Conservation (phyloP, 371 early-diverging fungal genomes). For the Rhizomucor pusillus region DNA sequence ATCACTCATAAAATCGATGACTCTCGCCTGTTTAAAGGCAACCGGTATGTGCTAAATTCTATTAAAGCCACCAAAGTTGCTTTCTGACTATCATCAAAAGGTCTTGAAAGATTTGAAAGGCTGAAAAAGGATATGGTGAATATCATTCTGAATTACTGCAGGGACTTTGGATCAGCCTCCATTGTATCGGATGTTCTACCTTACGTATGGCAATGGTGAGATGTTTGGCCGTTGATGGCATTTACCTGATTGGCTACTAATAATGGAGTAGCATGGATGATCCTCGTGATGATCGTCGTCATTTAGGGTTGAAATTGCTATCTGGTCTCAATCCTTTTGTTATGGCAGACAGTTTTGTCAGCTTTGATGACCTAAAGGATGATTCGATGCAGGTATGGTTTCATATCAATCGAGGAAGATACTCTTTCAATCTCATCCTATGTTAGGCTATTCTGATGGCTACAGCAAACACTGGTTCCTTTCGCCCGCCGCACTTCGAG, state of each 20-base stretch:
- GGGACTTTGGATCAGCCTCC: slow-evolving; percentile 23
- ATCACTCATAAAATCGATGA: no score
- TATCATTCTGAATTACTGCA: slow-evolving; percentile 20
- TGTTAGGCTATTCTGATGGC: slow-evolving; percentile 30
- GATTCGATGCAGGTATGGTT: slow-evolving; percentile 16
- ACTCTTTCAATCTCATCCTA: background rate
- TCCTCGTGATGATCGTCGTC: slow-evolving; percentile 15
- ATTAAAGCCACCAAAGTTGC: background rate
- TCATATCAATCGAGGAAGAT: background rate
- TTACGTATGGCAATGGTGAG: slow-evolving; percentile 23
- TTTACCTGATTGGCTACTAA: background rate
- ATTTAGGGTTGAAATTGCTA: slow-evolving; percentile 21
- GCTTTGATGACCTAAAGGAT: slow-evolving; percentile 4
- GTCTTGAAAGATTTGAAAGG: slow-evolving; percentile 21
- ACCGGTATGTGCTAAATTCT: slow-evolving; percentile 10
- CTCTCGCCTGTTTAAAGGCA: slow-evolving; percentile 3
- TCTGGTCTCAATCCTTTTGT: slow-evolving; percentile 25
- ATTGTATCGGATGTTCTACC: slow-evolving; percentile 17
- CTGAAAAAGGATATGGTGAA: slow-evolving; percentile 19
- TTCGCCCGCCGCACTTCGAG: slow-evolving; percentile 47
- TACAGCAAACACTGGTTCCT: slow-evolving; percentile 45
- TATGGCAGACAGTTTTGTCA: slow-evolving; percentile 15
- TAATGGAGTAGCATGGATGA: slow-evolving; percentile 21
- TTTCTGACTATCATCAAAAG: slow-evolving; percentile 10
- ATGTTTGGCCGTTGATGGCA: background rate